Evolutionary conservation across 208 protist genomes (phyloP).

Genomic region (Acanthamoeba triangularis): DNA sequence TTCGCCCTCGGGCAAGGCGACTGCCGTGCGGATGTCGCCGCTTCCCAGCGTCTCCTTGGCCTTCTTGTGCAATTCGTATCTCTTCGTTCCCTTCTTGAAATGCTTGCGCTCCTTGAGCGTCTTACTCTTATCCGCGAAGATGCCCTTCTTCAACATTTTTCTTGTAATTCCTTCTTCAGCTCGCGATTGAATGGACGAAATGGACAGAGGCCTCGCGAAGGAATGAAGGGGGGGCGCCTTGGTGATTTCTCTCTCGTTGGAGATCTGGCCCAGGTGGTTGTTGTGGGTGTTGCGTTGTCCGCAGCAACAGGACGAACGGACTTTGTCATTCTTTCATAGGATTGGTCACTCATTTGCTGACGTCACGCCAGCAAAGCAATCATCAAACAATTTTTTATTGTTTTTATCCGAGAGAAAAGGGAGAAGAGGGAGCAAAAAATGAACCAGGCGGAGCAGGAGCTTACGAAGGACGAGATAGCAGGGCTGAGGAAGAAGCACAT

Average conservation of each 20-base stretch:
- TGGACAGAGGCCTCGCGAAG: background rate
- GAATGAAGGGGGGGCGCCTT: background rate
- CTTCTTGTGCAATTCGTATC: conserved; percentile 96
- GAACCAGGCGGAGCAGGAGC: too few relatives aligned
- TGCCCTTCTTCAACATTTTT: conserved; percentile 67
- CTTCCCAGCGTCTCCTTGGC: conserved; percentile 90
- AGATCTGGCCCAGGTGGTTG: background rate
- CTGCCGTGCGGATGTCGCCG: conserved; percentile 96
- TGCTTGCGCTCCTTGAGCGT: conserved; percentile 97
- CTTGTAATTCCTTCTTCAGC: background rate
- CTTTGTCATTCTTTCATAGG: background rate
- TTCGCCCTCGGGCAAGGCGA: conserved; percentile 97
- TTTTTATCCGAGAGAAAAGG: too few relatives aligned
- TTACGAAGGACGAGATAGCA: background rate
- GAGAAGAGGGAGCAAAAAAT: background rate
- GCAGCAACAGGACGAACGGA: conserved; percentile 1
- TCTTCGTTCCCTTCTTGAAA: conserved; percentile 96
- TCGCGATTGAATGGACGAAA: background rate
- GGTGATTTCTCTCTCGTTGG: background rate
- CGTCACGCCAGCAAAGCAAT: background rate
- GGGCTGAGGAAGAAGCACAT: conserved; percentile 21
- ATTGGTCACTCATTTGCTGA: background rate
- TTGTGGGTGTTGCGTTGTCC: background rate
- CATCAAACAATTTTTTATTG: too few relatives aligned
- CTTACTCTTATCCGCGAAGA: conserved; percentile 90